These are phyloP conservation scores for Fragilariopsis cylindrus DNA, from an alignment of 108 stramenopile genomes.

Conservation along the genomic window DNA sequence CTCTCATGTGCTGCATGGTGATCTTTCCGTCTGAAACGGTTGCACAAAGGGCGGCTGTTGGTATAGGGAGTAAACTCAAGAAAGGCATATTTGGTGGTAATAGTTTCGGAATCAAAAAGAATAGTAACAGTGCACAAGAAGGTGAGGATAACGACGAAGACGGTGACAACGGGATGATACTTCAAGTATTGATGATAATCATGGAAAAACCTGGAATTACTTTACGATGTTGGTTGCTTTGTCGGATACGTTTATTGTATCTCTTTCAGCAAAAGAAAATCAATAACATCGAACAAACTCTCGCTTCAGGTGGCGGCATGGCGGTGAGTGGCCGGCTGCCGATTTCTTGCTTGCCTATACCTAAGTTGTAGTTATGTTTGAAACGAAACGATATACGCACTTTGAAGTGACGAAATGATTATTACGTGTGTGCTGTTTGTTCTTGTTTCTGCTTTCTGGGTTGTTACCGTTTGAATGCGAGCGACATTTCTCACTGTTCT, in stretches of 20 bases:
- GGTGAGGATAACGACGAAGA: background rate
- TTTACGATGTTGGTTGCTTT: background rate
- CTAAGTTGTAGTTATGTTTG: background rate
- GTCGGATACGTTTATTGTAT: conserved; percentile 16
- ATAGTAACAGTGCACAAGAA: conserved; percentile 3
- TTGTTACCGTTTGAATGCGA: background rate
- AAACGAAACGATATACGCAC: background rate
- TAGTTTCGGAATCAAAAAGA: background rate
- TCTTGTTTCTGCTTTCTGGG: background rate
- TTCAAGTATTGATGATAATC: background rate
- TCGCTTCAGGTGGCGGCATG: background rate
- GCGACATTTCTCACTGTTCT: background rate
- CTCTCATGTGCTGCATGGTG: background rate
- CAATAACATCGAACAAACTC: conserved; percentile 4
- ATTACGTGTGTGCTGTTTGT: background rate
- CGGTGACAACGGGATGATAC: background rate
- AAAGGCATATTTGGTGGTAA: background rate
- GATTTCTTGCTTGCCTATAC: conserved; percentile 10
- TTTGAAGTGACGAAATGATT: no score
- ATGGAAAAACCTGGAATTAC: conserved; percentile 9
- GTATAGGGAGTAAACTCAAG: conserved; percentile 10
- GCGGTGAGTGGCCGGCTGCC: background rate
- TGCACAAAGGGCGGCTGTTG: conserved; percentile 10
- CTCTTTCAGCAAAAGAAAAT: background rate
- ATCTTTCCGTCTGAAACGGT: background rate